Evolutionary conservation across 768 basidiomycete species (phyloP).

Genomic region (Fomitopsis serialis): DNA sequence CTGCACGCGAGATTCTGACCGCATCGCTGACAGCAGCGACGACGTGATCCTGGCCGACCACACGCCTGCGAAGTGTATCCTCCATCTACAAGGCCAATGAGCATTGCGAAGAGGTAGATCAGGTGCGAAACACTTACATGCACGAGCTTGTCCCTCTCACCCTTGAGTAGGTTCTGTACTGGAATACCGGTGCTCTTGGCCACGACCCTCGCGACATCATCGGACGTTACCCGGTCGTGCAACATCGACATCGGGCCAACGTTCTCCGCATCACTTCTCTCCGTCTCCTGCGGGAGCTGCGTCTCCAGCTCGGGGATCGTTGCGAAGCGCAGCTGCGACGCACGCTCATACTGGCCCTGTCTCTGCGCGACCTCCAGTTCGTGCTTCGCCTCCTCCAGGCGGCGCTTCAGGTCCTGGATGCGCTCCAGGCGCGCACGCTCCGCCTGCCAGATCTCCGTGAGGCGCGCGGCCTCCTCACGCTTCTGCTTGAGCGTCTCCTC

Average conservation of each 20-base stretch:
- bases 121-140: conserved; percentile 48
- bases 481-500: conserved; percentile 58
- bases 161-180: conserved; percentile 81
- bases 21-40: conserved; percentile 82
- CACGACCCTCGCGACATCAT: conserved; percentile 84
- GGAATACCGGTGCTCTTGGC: conserved; percentile 89
- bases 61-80: conserved; percentile 60
- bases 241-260: conserved; percentile 59
- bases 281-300: conserved; percentile 54
- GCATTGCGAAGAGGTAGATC: conserved; percentile 1
- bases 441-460: conserved; percentile 70
- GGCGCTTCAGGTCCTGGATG: conserved; percentile 67
- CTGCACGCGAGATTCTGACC: conserved; percentile 88
- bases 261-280: conserved; percentile 38
- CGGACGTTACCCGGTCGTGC: conserved; percentile 83
- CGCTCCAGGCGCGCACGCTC: conserved; percentile 66
- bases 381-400: conserved; percentile 77
- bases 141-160: conserved; percentile 85
- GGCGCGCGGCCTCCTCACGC: conserved; percentile 52
- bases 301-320: conserved; percentile 78
- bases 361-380: conserved; percentile 86
- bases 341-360: conserved; percentile 80
- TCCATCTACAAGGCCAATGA: conserved; percentile 64
- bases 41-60: conserved; percentile 92
- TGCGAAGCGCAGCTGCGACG: conserved; percentile 77